Evolutionary conservation across 1,284 basidiomycete species (phyloP).

Genomic region (Ustilago bromivora): DNA sequence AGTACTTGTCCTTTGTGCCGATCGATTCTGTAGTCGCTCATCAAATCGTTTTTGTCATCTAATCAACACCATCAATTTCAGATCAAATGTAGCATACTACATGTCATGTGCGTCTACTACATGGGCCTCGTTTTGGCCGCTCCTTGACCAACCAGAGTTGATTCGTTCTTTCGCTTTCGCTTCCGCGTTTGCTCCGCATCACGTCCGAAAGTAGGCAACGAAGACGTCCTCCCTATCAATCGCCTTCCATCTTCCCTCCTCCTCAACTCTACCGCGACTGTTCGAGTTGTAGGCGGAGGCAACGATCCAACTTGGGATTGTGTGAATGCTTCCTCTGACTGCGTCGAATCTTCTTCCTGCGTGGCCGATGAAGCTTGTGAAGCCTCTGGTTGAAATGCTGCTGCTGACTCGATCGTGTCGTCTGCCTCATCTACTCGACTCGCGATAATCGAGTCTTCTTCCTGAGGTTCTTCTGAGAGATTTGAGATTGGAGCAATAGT

Average conservation of each 20-base stretch:
- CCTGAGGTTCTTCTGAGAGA: neutral
- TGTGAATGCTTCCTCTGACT: slow-evolving; percentile 22
- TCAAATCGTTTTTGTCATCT: neutral
- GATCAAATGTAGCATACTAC: neutral
- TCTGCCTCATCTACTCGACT: slow-evolving; percentile 12
- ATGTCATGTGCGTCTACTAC: slow-evolving; percentile 4
- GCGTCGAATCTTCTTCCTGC: slow-evolving; percentile 46
- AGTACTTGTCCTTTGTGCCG: slow-evolving; percentile 92
- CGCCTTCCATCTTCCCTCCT: neutral
- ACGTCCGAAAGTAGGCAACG: slow-evolving; percentile 11
- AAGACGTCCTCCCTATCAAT: slow-evolving; percentile 13
- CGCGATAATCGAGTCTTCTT: slow-evolving; percentile 22
- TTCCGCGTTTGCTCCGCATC: neutral
- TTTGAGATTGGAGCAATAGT: neutral
- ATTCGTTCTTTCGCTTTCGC: neutral
- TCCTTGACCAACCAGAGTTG: neutral
- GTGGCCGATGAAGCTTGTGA: slow-evolving; percentile 37
- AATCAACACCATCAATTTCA: neutral
- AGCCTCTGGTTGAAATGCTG: neutral
- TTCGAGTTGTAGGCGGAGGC: neutral
- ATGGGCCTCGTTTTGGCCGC: neutral
- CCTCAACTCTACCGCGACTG: neutral
- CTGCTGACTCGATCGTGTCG: slow-evolving; percentile 24
- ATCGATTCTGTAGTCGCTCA: slow-evolving; percentile 71
- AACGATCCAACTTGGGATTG: slow-evolving; percentile 8